Base-by-base conservation (phyloP, 257 asterid species). In the Eustoma russellianum region DNA sequence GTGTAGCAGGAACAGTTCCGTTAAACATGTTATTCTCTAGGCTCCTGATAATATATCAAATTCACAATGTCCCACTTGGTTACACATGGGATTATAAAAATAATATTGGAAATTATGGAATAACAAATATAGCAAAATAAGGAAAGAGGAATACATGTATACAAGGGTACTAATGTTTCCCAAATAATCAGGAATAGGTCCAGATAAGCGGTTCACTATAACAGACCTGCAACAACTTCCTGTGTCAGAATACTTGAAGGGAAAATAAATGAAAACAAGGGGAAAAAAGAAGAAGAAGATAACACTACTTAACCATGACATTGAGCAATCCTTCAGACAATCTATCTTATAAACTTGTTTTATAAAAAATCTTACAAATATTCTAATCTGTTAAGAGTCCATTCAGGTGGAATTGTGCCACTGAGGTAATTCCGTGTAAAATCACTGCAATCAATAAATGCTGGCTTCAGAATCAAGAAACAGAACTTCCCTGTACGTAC, bases 341-440 rank as follows among this genome's bases (percentile, higher is more conserved):
- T 5, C 11, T 7, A 38, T 9, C 43, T 38, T 38, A 38, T 38
- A 38, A 38, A 38, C 11, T 38, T 7, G 30, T 24, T 24, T 4
- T 24, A 24, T 24, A 2, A 11, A 11, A 7, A 38, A 56, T 49
- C 86, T 74, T 78, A 80, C 87, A 80, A 9, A 52, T 3, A 1
- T 48, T 74, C 69, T 57, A 83, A 43, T 52, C 62, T 73, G 57
- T 61, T 2, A 38, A 38, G 68, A 38, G 81, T 82, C 94, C 89
- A 83, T 63, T 80, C 81, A 11, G 45, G 77, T 6, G 94, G 94
- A 53, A 83, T 76, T 53, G 76, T 76, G 34, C 94, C 89, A 33
- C 48, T 61, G 16, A 80, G 77, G 64, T 72, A 83, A 79, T 83
- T 83, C 60, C 82, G 66, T 5, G 53, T 17, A 50, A 83, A 56